Evolutionary conservation across 176 grass and related monocot species (phyloP), one percentile per base, ranked within the genome.

Genomic region (Eleusine coracana): DNA sequence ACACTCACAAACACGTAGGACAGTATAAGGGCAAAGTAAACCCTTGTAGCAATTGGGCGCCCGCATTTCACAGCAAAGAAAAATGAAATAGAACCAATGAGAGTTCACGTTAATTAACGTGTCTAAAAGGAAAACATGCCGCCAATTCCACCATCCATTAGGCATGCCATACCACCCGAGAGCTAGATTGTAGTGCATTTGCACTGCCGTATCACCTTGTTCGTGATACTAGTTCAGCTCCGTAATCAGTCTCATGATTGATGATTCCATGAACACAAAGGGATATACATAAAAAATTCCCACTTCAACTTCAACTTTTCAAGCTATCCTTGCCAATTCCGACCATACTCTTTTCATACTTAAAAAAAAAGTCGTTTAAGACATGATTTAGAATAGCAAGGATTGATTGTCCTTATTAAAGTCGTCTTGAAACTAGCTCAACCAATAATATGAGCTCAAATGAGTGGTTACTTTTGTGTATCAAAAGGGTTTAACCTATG

Each of bases 221-320:
- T 2, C 50, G 3, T 17, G 4, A 5, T 51, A 42, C 31, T 8
- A 44, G 48, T 45, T 27, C 13, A 68, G 27, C 27, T 68, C 18
- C 25, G 66, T 58, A 28, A 58, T 56, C 78, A 18, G 34, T 17
- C 71, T 44, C 59, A 70, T 71, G 66, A 10, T 55, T 69, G 52
- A 77, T 71, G 78, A 5, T 55, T 51, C 69, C 71, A 48, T 65
- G n/a, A 74, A 65, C 77, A 45, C 27, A 80, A 94, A 86, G 66
- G 87, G 89, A 88, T 73, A 88, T 73, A 70, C 74, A 88, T 96
- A 96, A 96, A 96, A 92, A 52, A 75, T 66, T 70, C 87, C 93
- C 86, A 88, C 80, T 70, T 68, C 16, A 34, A 25, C 25, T 25
- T 51, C 61, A 82, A 70, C 62, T 44, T 10, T 51, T 60, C 25